Evolutionary conservation across 169 alveolate species (phyloP), one percentile per base, ranked within the genome.

Genomic region (Plasmodium gallinaceum): DNA sequence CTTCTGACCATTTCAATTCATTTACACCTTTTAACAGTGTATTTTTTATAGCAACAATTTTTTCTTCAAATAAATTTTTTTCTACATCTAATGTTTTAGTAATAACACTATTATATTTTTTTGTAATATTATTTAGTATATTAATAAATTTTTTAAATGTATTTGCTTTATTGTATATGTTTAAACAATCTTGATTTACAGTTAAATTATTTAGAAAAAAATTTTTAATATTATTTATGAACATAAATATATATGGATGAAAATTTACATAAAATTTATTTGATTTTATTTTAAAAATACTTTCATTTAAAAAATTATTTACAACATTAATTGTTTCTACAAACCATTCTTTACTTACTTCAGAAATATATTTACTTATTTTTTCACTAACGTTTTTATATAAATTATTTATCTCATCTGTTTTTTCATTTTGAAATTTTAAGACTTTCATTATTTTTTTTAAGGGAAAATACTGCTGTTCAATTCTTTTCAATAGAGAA

Each of bases 271-370:
- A 83, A 46, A 83, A 83, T 37, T 52, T 42, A 20, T 52, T 85
- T 5, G 54, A 24, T 52, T 58, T 68, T 54, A 52, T 58, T 71
- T 62, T 83, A 37, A 83, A 83, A 51, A 83, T 83, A 68, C 58
- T 58, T 83, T 83, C 91, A 37, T 83, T 83, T 18, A 83, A 54
- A 46, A 83, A 83, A 22, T 43, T 66, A 39, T 83, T 83, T 32
- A 83, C 85, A 39, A 83, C 91, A 60, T 68, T 62, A 46, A 83
- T 83, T 1, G 91, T 83, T 46, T 83, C 85, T 12, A 20, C 66
- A 46, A 83, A 68, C 91, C 91, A 83, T 58, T 68, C 91, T 60
- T 62, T 68, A 83, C 91, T 83, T 42, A 83, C 52, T 9, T 83
- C 71, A 16, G 62, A 24, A 37, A 83, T 83, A 51, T 83, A 83